A percentile compares a stretch with the other conserved stretches of the same genome.
These are phyloP conservation scores for Verbena officinalis DNA, from an alignment of 257 asterid species.

Conservation along the genomic window DNA sequence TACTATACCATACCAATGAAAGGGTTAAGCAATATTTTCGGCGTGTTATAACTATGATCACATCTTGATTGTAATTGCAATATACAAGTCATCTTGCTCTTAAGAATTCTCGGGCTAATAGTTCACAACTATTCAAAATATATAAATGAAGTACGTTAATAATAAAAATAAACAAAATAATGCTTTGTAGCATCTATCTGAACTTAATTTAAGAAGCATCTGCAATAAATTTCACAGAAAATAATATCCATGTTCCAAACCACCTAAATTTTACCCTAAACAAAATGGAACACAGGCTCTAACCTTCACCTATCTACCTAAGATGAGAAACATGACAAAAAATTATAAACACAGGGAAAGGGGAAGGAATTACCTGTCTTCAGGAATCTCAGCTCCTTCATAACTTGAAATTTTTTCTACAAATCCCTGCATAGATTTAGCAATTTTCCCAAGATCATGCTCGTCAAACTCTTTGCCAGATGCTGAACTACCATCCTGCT, in stretches of 20 bases:
- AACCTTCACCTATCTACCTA: conserved; percentile 1
- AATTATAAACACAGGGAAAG: conserved; percentile 19
- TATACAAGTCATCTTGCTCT: background rate
- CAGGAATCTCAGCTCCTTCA: conserved; percentile 91
- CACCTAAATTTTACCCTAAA: conserved; percentile 2
- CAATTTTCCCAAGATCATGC: conserved; percentile 73
- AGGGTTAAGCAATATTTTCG: background rate
- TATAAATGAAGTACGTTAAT: background rate
- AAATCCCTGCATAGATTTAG: conserved; percentile 86
- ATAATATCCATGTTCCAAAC: background rate
- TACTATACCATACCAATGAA: background rate
- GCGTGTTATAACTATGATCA: background rate
- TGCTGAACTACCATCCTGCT: conserved; percentile 51
- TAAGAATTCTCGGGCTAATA: too few relatives aligned
- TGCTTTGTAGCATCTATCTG: conserved; percentile 13
- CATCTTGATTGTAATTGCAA: background rate
- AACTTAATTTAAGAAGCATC: background rate
- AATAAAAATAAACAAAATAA: background rate
- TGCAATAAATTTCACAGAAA: too few relatives aligned
- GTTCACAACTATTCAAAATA: background rate
- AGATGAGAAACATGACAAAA: conserved; percentile 22
- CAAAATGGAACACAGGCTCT: background rate
- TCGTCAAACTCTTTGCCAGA: conserved; percentile 47
- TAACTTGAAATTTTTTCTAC: conserved; percentile 70
- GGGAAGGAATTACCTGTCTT: conserved; percentile 51